phyloP scores from a whole-genome alignment of 164 flowering plant genomes.

The Nymphaea colorata region DNA sequence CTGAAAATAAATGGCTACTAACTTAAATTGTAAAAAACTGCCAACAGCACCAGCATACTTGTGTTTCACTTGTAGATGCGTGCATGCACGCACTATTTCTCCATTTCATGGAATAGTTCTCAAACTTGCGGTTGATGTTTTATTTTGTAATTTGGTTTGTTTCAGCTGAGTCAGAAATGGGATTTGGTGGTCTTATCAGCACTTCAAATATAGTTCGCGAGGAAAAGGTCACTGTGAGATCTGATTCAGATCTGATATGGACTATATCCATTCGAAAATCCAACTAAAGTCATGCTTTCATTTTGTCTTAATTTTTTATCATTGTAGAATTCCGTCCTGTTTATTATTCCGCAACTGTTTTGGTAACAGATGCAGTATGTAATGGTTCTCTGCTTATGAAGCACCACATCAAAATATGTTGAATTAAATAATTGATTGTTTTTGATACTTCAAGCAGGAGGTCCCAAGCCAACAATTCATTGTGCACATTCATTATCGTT shows the following conservation, averaged over 20 bases:
- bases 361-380: neutral
- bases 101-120: no score
- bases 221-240: constrained; percentile 57
- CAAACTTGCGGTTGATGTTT: neutral
- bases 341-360: neutral
- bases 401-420: no score
- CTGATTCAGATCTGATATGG: constrained; percentile 89
- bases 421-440: no score
- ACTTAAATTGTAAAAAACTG: no score
- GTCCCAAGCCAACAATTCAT: no score
- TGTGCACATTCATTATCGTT: no score
- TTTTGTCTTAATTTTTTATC: neutral
- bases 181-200: constrained; percentile 76
- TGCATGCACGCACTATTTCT: no score
- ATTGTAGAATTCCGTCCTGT: neutral
- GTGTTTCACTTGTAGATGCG: no score
- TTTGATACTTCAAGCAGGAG: no score
- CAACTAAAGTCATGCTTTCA: neutral
- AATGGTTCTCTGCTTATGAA: no score
- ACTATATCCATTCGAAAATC: constrained; percentile 63
- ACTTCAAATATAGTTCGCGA: constrained; percentile 69
- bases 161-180: constrained; percentile 69
- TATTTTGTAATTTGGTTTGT: constrained; percentile 1
- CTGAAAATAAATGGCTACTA: no score
- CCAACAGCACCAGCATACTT: no score